Evolutionary conservation across 129 eudicot species (phyloP), one percentile per base, ranked within the genome.

Genomic region (Tagetes erecta): DNA sequence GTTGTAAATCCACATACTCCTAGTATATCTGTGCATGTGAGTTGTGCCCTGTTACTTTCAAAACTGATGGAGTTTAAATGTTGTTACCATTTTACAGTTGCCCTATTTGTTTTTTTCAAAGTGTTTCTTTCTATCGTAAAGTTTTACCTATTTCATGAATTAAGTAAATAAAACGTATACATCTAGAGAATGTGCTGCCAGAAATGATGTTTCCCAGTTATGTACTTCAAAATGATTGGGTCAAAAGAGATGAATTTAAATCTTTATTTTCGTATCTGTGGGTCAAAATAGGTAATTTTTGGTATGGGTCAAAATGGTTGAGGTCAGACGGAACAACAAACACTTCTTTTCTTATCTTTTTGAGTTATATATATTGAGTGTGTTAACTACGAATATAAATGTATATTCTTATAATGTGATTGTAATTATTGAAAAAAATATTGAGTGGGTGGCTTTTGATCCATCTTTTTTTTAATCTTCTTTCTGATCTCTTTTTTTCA

Each of bases 401-500:
- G 12, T 56, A 27, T 56, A 2, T 27, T 30, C 30, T 56, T 56
- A 6, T 6, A 30, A 57, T 58, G 64, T n/a, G 9, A 58, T 31
- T 31, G n/a, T 31, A 9, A 31, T 33, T 58, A 2, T 33, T 58
- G 64, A 34, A 58, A 58, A 8, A 31, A 31, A 58, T 58, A 58
- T 39, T 58, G n/a, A 58, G 33, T 58, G 38, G 64, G 13, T 58
- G 40, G 31, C 64, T 33, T 58, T 58, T 58, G 38, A 8, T 14
- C 64, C 40, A 3, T 8, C 64, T 34, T 10, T 58, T 35, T 34
- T 58, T 58, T 2, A 1, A 58, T 58, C 2, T 51, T 34, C 53
- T 56, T 72, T 53, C 13, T 79, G 74, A 79, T 35, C 27, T n/a
- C 50, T 78, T 36, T 14, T 8, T 72, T 72, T 72, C 50, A 5